Percentiles rank a stretch among this genome's conserved stretches.
These are phyloP conservation scores for Gyrodon lividus DNA, from an alignment of 768 basidiomycete species.

Conservation along the genomic window DNA sequence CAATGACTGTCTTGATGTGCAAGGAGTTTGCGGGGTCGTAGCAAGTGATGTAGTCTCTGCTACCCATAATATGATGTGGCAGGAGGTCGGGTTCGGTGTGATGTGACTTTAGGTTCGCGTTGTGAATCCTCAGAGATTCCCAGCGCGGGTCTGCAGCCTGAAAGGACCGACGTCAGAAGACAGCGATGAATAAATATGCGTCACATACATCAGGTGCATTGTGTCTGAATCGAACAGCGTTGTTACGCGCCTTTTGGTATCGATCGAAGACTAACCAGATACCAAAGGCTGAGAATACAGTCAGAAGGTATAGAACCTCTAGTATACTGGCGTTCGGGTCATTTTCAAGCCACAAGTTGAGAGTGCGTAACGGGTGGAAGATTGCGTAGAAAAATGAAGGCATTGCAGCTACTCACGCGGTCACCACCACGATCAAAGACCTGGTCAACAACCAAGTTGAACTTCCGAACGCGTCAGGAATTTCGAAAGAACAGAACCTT, in stretches of 20 bases:
- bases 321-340: slow-evolving; percentile 49
- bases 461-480: slow-evolving; percentile 2
- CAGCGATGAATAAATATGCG: slow-evolving; percentile 1
- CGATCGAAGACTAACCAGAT: slow-evolving; percentile 78
- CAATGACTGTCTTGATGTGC: slow-evolving; percentile 74
- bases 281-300: slow-evolving; percentile 71
- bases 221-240: slow-evolving; percentile 66
- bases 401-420: slow-evolving; percentile 19
- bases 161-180: slow-evolving; percentile 22
- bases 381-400: slow-evolving; percentile 36
- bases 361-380: slow-evolving; percentile 52
- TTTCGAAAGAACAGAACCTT: too few species aligned
- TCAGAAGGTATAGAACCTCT: slow-evolving; percentile 65
- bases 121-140: slow-evolving; percentile 50
- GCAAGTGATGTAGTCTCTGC: slow-evolving; percentile 77
- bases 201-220: slow-evolving; percentile 54
- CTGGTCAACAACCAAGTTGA: slow-evolving; percentile 10
- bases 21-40: slow-evolving; percentile 89
- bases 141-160: slow-evolving; percentile 62
- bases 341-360: slow-evolving; percentile 47
- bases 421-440: not conserved
- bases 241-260: slow-evolving; percentile 71
- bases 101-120: slow-evolving; percentile 69
- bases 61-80: slow-evolving; percentile 44
- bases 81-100: slow-evolving; percentile 51